Evolutionary conservation across 2,329 filamentous ascomycete genomes (phyloP), one percentile per base, ranked within the genome.

Genomic region (Malbranchea zuffiana): DNA sequence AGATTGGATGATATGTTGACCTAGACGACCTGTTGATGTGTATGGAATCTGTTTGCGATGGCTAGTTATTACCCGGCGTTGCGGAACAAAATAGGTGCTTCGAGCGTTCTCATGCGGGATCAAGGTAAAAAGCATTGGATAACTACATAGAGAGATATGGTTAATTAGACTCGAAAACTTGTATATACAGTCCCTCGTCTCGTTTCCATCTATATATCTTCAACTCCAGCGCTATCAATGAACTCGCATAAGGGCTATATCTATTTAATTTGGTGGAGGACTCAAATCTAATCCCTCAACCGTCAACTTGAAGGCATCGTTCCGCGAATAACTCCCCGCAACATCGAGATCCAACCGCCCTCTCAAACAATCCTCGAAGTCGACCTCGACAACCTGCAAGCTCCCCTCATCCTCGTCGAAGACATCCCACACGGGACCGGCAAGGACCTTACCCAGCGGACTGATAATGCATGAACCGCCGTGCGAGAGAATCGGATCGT

Each of bases 1-100:
- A 86, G 80, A 50, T 63, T 96, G 55, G 85, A 94, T 60, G 77
- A 79, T 35, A 95, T 95, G 88, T 68, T 95, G 65, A 82, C 83
- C 62, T 93, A 76, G 48, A 43, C 20, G 20, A 11, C 13, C 17
- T 15, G 28, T 38, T 39, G 18, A 18, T 32, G 26, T 32, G 20
- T 21, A 31, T 32, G 20, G n/a, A n/a, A n/a, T n/a, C n/a, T n/a
- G n/a, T n/a, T n/a, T n/a, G n/a, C n/a, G n/a, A n/a, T n/a, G n/a
- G n/a, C n/a, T n/a, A n/a, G n/a, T n/a, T n/a, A n/a, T n/a, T n/a
- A n/a, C n/a, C n/a, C n/a, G n/a, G n/a, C n/a, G n/a, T n/a, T n/a
- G n/a, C n/a, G n/a, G n/a, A n/a, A n/a, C n/a, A n/a, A n/a, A n/a
- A n/a, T n/a, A n/a, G n/a, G n/a, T n/a, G n/a, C n/a, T n/a, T n/a